A percentile compares a stretch with the other conserved stretches of the same genome.
phyloP scores from a whole-genome alignment of 1,139 yeast species.

The Yamadazyma buinensis region DNA sequence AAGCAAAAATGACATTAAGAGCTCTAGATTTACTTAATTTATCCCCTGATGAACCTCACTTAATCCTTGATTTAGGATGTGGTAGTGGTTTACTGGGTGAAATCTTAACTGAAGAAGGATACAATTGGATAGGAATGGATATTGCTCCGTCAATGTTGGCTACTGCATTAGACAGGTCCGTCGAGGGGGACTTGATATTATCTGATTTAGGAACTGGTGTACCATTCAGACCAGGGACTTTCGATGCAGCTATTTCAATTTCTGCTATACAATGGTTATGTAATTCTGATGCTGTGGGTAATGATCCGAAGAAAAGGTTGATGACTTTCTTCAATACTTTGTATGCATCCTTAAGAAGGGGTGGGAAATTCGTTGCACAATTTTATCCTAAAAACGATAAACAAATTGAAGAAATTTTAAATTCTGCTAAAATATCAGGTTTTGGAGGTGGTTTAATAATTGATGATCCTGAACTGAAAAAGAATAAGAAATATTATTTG shows the following conservation, averaged over 20 bases:
- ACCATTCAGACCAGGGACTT: slow-evolving; percentile 94
- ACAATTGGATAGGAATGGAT: slow-evolving; percentile 95
- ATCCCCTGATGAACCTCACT: slow-evolving; percentile 58
- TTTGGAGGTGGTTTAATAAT: slow-evolving; percentile 94
- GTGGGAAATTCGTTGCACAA: slow-evolving; percentile 97
- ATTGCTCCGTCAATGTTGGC: slow-evolving; percentile 96
- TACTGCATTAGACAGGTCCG: slow-evolving; percentile 85
- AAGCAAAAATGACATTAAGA: slow-evolving; percentile 94
- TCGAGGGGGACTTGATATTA: slow-evolving; percentile 88
- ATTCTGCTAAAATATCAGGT: slow-evolving; percentile 91
- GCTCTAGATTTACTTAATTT: slow-evolving; percentile 84
- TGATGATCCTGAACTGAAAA: slow-evolving; percentile 91
- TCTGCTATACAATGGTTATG: slow-evolving; percentile 98
- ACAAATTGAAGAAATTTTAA: slow-evolving; percentile 73
- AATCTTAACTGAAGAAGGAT: slow-evolving; percentile 89
- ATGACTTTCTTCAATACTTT: slow-evolving; percentile 82
- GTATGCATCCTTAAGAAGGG: slow-evolving; percentile 81
- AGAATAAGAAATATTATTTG: slow-evolving; percentile 84
- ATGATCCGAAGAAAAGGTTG: slow-evolving; percentile 84
- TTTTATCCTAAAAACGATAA: slow-evolving; percentile 90
- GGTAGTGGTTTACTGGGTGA: slow-evolving; percentile 97
- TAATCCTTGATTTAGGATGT: slow-evolving; percentile 88
- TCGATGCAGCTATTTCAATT: slow-evolving; percentile 94
- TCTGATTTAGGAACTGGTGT: slow-evolving; percentile 93
- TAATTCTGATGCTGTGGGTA: slow-evolving; percentile 82